Evolutionary conservation across 441 rosid genomes (phyloP), one percentile per base, ranked within the genome.

Genomic region (Bocquillonia castaneifolia): DNA sequence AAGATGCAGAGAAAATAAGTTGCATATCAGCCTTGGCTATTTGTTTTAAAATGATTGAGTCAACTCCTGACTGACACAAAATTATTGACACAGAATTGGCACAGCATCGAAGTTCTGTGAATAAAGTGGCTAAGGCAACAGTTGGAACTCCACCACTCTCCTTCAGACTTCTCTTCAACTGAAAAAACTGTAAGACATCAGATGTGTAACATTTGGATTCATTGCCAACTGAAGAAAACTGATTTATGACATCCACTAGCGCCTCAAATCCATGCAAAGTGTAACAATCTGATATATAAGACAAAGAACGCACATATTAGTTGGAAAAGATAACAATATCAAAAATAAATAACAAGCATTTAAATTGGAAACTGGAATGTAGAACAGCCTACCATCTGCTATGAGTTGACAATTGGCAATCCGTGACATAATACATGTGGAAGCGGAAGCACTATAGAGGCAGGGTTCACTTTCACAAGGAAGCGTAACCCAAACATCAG

Each of bases 401-500:
- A 81, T 23, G 68, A 91, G 58, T 83, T 88, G 86, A 79, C 92
- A 90, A 63, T 52, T 57, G 39, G 72, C 70, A 53, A 94, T 80
- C 78, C 82, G 85, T 75, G 84, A 81, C 96, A 92, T 94, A 73
- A 90, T 68, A 80, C 89, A 85, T 29, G 78, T 74, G 67, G 80
- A 65, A 67, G 74, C 73, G 5, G 78, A 79, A 71, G 77, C 77
- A 45, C 70, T 77, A 64, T 66, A 75, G 67, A 58, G 25, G 54
- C 47, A 31, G 22, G 66, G 54, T 60, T 76, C 77, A 64, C 37
- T 68, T 76, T 84, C 83, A 73, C 78, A 74, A 50, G 97, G 96
- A 75, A 94, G 79, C 79, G 88, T 83, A 67, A 90, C 81, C 99
- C 99, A 88, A 28, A 85, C 75, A 72, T 92, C 94, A 60, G 86